Evolutionary conservation across 208 protist species (phyloP).

Genomic region (Wallacemonas sp.): DNA sequence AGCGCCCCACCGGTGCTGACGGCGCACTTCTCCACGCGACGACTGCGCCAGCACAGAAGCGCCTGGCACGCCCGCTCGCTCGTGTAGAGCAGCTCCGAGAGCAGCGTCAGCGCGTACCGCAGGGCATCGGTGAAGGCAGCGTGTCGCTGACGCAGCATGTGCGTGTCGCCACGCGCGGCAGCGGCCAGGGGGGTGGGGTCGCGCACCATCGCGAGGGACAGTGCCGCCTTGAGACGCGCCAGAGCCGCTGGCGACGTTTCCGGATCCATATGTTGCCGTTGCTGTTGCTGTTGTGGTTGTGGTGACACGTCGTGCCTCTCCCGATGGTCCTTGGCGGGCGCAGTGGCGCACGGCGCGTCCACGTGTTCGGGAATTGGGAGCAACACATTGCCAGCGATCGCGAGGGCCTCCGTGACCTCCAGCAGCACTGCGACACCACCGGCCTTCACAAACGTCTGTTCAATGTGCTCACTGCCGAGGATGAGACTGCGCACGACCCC

Average conservation of each 20-base stretch:
- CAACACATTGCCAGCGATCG: constrained; percentile 19
- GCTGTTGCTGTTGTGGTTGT: neutral
- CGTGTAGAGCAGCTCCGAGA: constrained; percentile 64
- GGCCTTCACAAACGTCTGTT: constrained; percentile 42
- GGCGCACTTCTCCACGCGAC: constrained; percentile 22
- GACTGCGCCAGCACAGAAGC: constrained; percentile 59
- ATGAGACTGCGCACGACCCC: constrained; percentile 32
- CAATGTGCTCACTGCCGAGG: constrained; percentile 29
- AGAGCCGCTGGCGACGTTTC: constrained; percentile 3
- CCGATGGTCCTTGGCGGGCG: neutral
- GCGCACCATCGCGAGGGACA: constrained; percentile 3
- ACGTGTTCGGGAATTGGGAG: neutral
- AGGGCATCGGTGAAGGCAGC: constrained; percentile 28
- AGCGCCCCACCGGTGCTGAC: constrained; percentile 9
- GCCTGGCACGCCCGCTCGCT: constrained; percentile 41
- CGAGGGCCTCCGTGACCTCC: constrained; percentile 22
- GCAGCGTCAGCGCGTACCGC: constrained; percentile 46
- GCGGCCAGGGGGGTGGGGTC: constrained; percentile 2
- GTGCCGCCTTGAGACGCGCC: constrained; percentile 10
- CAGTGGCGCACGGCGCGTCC: no score
- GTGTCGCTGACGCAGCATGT: neutral
- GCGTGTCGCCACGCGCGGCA: neutral
- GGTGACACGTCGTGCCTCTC: neutral
- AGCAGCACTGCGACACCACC: constrained; percentile 35
- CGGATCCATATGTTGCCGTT: neutral